These are phyloP conservation scores for Cryptococcus sp. DNA, from an alignment of 1,284 basidiomycete genomes.

Conservation along the genomic window DNA sequence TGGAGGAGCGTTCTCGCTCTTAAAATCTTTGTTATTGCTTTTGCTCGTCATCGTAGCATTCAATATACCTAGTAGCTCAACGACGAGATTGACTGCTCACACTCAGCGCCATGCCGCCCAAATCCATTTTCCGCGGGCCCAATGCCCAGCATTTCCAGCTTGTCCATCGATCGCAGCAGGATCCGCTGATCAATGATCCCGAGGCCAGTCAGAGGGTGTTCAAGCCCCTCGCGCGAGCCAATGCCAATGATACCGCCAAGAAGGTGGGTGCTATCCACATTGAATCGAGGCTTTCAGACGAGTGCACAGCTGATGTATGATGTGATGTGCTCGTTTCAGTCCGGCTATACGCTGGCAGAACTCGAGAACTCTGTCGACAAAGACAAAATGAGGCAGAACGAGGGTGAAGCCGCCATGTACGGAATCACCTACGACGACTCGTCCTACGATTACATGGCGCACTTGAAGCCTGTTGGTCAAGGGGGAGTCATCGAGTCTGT, in stretches of 20 bases:
- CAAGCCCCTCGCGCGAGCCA: constrained; percentile 67
- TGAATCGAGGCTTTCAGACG: not conserved
- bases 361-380: constrained; percentile 52
- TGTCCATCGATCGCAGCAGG: constrained; percentile 93
- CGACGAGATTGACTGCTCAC: not conserved
- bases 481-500: constrained; percentile 59
- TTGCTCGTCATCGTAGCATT: not conserved
- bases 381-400: constrained; percentile 48
- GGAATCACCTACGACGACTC: constrained; percentile 96
- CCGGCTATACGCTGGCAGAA: constrained; percentile 59
- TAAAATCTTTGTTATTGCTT: constrained; percentile 2
- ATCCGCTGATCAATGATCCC: constrained; percentile 92
- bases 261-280: constrained; percentile 25
- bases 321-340: not conserved
- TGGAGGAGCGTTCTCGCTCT: not conserved
- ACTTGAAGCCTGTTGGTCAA: constrained; percentile 78
- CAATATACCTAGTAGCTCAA: not conserved
- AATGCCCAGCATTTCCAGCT: constrained; percentile 93
- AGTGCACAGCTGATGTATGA: not conserved
- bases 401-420: constrained; percentile 86
- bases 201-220: constrained; percentile 87
- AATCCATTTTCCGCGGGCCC: constrained; percentile 83
- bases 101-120: constrained; percentile 50
- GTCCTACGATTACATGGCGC: constrained; percentile 99
- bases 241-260: constrained; percentile 65